phyloP scores from a whole-genome alignment of 345 rosid species.

The Triadica sebifera region DNA sequence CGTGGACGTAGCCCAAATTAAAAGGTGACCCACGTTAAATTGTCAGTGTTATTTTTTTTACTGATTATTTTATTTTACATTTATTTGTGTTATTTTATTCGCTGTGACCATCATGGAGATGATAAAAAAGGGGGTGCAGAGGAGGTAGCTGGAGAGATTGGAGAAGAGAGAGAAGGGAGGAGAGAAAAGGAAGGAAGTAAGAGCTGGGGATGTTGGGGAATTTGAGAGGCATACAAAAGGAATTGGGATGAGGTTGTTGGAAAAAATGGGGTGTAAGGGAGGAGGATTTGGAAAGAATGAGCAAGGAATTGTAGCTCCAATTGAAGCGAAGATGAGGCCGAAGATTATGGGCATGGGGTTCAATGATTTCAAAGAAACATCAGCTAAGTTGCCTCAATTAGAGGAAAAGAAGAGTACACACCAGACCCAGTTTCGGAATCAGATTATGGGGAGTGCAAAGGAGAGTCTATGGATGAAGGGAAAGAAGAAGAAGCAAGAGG shows the following conservation, averaged over 20 bases:
- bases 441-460: constrained; percentile 34
- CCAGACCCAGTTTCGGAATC: constrained; percentile 22
- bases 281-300: constrained; percentile 83
- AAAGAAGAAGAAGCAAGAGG: constrained; percentile 41
- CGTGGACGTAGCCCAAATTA: no score
- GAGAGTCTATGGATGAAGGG: constrained; percentile 69
- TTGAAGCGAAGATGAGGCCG: constrained; percentile 87
- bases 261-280: constrained; percentile 90
- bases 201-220: constrained; percentile 47
- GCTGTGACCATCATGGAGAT: no score
- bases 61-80: no score
- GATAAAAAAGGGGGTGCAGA: constrained; percentile 67
- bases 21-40: no score
- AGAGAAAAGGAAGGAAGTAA: constrained; percentile 41
- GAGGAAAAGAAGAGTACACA: constrained; percentile 58
- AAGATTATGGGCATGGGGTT: constrained; percentile 94
- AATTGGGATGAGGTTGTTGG: constrained; percentile 73
- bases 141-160: constrained; percentile 57
- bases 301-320: constrained; percentile 83
- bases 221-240: constrained; percentile 85
- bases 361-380: constrained; percentile 69
- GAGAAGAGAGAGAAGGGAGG: constrained; percentile 59
- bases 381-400: constrained; percentile 41
- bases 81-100: no score
- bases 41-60: no score